Conservation (phyloP, 192 early-diverging fungal species). For the Anaeromyces robustus region DNA sequence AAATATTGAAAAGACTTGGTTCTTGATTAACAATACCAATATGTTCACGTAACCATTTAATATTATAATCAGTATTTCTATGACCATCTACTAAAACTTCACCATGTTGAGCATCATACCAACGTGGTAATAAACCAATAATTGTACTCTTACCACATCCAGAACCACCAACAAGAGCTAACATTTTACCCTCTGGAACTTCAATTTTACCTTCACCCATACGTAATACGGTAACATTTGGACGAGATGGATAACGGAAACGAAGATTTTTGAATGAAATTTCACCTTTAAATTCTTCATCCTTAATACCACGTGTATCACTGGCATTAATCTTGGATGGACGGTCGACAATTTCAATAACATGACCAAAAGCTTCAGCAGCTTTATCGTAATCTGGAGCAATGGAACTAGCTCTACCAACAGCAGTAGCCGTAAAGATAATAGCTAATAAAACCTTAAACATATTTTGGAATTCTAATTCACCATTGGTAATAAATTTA, state of each 20-base stretch:
- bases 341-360: too few species aligned
- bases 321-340: too few species aligned
- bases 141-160: slow-evolving; percentile 59
- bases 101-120: not conserved
- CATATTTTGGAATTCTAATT: too few species aligned
- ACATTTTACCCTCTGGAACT: slow-evolving; percentile 19
- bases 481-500: too few species aligned
- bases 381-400: too few species aligned
- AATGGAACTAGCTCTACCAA: too few species aligned
- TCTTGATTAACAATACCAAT: slow-evolving; percentile 30
- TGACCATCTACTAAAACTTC: not conserved
- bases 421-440: too few species aligned
- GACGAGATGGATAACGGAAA: slow-evolving; percentile 50
- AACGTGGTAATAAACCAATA: slow-evolving; percentile 36
- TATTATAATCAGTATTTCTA: slow-evolving; percentile 34
- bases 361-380: too few species aligned
- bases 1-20: slow-evolving; percentile 8
- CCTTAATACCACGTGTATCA: too few species aligned
- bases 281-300: slow-evolving; percentile 14
- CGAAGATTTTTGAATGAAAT: slow-evolving; percentile 39
- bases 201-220: slow-evolving; percentile 29
- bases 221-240: slow-evolving; percentile 31
- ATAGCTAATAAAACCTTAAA: too few species aligned
- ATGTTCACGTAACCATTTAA: slow-evolving; percentile 30
- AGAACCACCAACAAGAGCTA: slow-evolving; percentile 31